phyloP scores from a whole-genome alignment of 768 basidiomycete genomes.

The Rossbeevera mucosa region DNA sequence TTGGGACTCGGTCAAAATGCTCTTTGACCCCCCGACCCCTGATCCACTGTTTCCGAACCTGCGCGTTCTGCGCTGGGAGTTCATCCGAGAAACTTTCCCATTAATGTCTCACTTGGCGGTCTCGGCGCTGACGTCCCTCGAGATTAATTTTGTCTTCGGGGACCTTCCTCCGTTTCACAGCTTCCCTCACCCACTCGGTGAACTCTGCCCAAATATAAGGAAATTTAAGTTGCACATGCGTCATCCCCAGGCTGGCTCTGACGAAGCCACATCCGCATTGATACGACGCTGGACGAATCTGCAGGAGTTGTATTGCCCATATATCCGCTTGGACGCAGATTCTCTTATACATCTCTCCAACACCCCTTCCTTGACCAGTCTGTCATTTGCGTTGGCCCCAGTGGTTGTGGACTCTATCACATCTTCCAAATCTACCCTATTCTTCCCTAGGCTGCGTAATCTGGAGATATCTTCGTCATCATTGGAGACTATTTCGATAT shows the following conservation, averaged over 20 bases:
- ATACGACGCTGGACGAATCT: slow-evolving; percentile 16
- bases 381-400: slow-evolving; percentile 8
- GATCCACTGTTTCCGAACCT: slow-evolving; percentile 19
- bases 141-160: slow-evolving; percentile 19
- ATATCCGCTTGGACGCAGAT: slow-evolving; percentile 10
- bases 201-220: slow-evolving; percentile 12
- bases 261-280: slow-evolving; percentile 12
- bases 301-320: slow-evolving; percentile 12
- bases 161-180: slow-evolving; percentile 16
- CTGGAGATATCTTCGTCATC: slow-evolving; percentile 10
- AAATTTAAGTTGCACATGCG: slow-evolving; percentile 12
- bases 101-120: slow-evolving; percentile 15
- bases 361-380: slow-evolving; percentile 9
- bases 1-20: slow-evolving; percentile 8
- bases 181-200: slow-evolving; percentile 14
- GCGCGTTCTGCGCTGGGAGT: slow-evolving; percentile 19
- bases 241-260: slow-evolving; percentile 6
- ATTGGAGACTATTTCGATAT: neutral
- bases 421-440: neutral
- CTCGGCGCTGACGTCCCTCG: slow-evolving; percentile 13
- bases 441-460: slow-evolving; percentile 8
- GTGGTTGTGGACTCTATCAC: neutral
- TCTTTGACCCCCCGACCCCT: slow-evolving; percentile 13
- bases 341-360: slow-evolving; percentile 13
- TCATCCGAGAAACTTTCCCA: slow-evolving; percentile 11